Evolutionary conservation across 2,329 filamentous ascomycete genomes (phyloP), one percentile per base, ranked within the genome.

Genomic region (Chrysosporium queenslandicum): DNA sequence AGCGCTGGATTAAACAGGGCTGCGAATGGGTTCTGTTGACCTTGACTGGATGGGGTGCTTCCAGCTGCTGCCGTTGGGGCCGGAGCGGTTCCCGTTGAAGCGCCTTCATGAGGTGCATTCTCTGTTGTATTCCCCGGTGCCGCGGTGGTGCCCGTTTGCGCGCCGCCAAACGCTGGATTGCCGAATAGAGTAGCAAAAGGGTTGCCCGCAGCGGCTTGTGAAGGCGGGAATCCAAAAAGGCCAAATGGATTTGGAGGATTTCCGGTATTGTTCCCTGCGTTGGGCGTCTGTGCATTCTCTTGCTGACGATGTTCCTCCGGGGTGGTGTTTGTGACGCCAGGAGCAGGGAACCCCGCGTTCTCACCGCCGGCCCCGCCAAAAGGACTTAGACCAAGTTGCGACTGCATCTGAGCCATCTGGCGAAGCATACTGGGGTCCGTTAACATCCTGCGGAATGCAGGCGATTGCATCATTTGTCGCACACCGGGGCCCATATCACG

Each of bases 401-500:
- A 78, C 65, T 90, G 85, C 81, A 97, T 85, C 56, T 87, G 82
- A 62, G 87, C 80, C 61, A 90, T 87, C 66, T 86, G 82, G 53
- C 88, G 78, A 58, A 98, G 80, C 61, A 88, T 82, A 41, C 88
- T 81, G 3, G 92, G 92, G 64, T 94, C 89, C 56, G 88, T 91
- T 77, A 98, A 84, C 86, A 97, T 92, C 48, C 86, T 79, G 62
- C 92, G 81, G 71, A 97, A 89, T 58, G 89, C 80, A 0, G 90
- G 90, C 21, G 90, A 92, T 55, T 88, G 83, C 62, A 98, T 80
- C 69, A 96, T 85, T 64, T 94, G 82, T 60, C 89, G 81, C 20
- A 87, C 86, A 55, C 85, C 80, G 37, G 86, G 86, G 20, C 76
- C 74, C 68, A 86, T 80, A 55, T 81, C 78, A 61, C 83, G 79